phyloP scores from a whole-genome alignment of 140 eudicot species.

The Erigeron philadelphicus region DNA sequence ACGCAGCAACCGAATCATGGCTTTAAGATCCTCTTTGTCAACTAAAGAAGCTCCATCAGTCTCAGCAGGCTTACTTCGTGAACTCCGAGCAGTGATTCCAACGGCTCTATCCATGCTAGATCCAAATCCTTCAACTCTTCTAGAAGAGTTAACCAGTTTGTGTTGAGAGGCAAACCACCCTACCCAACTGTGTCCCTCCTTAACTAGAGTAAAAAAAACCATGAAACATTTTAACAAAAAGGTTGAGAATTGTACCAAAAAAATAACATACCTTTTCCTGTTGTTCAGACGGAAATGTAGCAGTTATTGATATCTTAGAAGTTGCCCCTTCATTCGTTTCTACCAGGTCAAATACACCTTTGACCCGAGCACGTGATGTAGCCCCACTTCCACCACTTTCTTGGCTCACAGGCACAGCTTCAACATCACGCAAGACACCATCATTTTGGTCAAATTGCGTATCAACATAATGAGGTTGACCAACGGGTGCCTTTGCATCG shows the following conservation, averaged over 20 bases:
- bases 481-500: conserved; percentile 42
- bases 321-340: too few relatives aligned
- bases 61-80: conserved; percentile 79
- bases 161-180: conserved; percentile 93
- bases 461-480: conserved; percentile 54
- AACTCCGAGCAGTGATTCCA: conserved; percentile 63
- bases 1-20: conserved; percentile 89
- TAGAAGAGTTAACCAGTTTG: conserved; percentile 80
- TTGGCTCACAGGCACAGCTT: conserved; percentile 70
- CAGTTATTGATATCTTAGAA: conserved; percentile 88
- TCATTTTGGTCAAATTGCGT: conserved; percentile 86
- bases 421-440: conserved; percentile 65
- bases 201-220: conserved; percentile 55
- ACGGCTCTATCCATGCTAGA: conserved; percentile 60
- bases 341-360: conserved; percentile 87
- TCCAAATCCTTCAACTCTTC: conserved; percentile 73
- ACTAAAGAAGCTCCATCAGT: conserved; percentile 92
- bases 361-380: conserved; percentile 85
- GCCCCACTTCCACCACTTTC: conserved; percentile 97
- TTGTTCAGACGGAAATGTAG: conserved; percentile 89
- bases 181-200: conserved; percentile 91
- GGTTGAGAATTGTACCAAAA: neutral
- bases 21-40: conserved; percentile 74
- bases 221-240: neutral
- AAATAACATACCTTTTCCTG: conserved; percentile 69